Evolutionary conservation across 2,329 filamentous ascomycete genomes (phyloP), one percentile per base, ranked within the genome.

Genomic region (Didymella segeticola): DNA sequence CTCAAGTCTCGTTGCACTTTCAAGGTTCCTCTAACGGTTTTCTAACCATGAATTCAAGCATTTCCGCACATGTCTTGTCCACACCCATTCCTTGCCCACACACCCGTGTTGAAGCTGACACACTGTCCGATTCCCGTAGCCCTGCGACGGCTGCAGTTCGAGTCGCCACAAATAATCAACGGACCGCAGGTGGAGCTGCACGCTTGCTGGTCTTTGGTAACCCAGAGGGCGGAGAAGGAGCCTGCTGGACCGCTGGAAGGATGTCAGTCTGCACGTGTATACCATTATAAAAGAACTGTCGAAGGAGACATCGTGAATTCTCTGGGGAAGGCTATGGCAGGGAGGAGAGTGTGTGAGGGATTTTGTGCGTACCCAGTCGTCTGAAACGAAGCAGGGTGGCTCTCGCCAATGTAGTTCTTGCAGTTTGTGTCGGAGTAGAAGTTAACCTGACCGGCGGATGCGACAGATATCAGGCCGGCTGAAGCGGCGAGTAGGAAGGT

Each of bases 381-480:
- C 23, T 55, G 39, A 27, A 17, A 50, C 1, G 43, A 31, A 19
- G 31, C 53, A 3, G 60, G 60, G 30, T 57, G 51, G 1, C 29
- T 12, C 38, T 50, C 43, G 17, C 60, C 60, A 27, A 63, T 61
- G 50, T 63, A 63, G 43, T 61, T 59, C 14, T 59, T 31, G 45
- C 60, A 61, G 31, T 59, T 59, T 8, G 49, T 56, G 45, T 63
- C 58, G 7, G 56, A 61, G 45, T 63, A 63, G 25, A 63, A 63
- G 41, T 63, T 63, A 5, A 63, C 55, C n/a, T 63, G 58, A 27
- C 58, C 60, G 8, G 60, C 60, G 4, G 58, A 45, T 7, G 41
- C 56, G 5, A 52, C 9, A 10, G 54, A 43, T 36, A 53, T 15
- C 1, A 58, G 25, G 43, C 27, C 31, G 8, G 48, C 50, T 7